Conservation (phyloP, 2,329 filamentous ascomycete species). For the Biscogniauxia mediterranea region DNA sequence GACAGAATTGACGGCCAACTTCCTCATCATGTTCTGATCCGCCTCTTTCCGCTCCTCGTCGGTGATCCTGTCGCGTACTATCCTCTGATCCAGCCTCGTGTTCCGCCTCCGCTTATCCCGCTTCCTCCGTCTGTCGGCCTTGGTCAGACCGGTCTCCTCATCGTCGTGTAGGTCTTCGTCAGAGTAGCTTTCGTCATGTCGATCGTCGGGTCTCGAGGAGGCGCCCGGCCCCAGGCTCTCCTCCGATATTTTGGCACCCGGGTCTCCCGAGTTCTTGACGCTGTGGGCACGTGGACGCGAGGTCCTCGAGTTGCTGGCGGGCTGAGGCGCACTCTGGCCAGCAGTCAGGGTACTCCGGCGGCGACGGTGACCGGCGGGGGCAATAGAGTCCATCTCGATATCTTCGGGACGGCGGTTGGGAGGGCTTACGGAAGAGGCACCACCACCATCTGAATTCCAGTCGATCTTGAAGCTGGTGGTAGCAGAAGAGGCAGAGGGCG, state of each 20-base stretch:
- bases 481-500: constrained; percentile 33
- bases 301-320: constrained; percentile 18
- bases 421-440: constrained; percentile 21
- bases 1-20: constrained; percentile 69
- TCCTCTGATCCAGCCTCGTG: constrained; percentile 66
- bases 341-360: constrained; percentile 55
- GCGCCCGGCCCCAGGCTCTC: constrained; percentile 34
- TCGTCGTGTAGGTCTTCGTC: constrained; percentile 79
- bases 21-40: constrained; percentile 69
- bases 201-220: constrained; percentile 29
- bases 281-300: constrained; percentile 28
- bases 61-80: constrained; percentile 62
- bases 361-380: constrained; percentile 49
- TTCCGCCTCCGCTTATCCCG: constrained; percentile 66
- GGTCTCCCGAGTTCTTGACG: constrained; percentile 33
- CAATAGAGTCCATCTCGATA: constrained; percentile 57
- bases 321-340: constrained; percentile 29
- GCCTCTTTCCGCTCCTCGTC: constrained; percentile 73
- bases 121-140: constrained; percentile 67
- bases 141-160: constrained; percentile 84
- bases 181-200: constrained; percentile 54
- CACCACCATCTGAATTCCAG: constrained; percentile 29
- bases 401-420: constrained; percentile 35
- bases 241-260: constrained; percentile 46
- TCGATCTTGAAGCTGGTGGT: constrained; percentile 35